Evolutionary conservation across 306 rosid genomes (phyloP).

Genomic region (Gleditsia sinensis): DNA sequence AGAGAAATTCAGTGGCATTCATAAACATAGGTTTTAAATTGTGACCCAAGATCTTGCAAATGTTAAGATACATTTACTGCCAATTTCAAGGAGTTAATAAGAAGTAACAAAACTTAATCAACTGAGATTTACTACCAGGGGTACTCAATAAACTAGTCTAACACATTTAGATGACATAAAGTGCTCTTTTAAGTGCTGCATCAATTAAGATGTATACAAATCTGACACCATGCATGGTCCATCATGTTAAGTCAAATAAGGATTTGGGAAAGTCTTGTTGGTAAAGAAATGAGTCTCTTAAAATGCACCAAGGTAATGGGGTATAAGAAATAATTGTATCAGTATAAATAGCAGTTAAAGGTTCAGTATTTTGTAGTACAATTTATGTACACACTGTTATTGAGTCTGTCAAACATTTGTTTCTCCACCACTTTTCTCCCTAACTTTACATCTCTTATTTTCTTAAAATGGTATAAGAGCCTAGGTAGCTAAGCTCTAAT

Average conservation of each 20-base stretch:
- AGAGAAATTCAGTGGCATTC: constrained; percentile 38
- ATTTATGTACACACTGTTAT: neutral
- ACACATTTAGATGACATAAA: constrained; percentile 7
- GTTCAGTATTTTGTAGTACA: neutral
- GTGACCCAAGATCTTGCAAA: constrained; percentile 16
- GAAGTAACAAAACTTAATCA: constrained; percentile 8
- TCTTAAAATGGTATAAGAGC: neutral
- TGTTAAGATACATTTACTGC: constrained; percentile 7
- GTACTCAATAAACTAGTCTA: constrained; percentile 5
- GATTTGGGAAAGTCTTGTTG: neutral
- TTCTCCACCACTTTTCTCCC: neutral
- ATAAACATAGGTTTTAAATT: constrained; percentile 17
- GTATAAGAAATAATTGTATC: neutral
- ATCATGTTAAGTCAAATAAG: neutral
- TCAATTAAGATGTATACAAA: constrained; percentile 21
- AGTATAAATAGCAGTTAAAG: neutral
- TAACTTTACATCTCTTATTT: neutral
- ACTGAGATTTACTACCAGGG: neutral
- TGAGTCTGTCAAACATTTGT: neutral
- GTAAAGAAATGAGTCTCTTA: neutral
- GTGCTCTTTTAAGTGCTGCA: neutral
- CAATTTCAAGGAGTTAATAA: constrained; percentile 5
- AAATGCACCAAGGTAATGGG: neutral
- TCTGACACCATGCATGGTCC: neutral
- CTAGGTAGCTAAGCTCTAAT: no score